These are phyloP conservation scores for Clonostachys solani DNA, from an alignment of 2,329 filamentous ascomycete genomes.

Conservation along the genomic window DNA sequence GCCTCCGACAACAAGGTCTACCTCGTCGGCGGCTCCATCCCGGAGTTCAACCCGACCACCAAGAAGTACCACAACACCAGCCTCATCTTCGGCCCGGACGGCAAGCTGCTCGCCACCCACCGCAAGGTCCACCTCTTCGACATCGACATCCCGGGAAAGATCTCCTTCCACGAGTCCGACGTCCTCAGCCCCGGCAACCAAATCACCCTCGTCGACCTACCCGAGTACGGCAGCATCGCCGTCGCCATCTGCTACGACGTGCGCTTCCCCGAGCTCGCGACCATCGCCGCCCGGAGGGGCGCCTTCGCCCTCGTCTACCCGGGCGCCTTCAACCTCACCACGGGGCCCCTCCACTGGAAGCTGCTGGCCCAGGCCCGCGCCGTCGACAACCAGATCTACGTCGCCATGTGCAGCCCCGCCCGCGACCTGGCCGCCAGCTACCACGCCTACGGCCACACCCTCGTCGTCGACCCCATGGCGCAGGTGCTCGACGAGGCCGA, in stretches of 20 bases:
- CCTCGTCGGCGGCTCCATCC: conserved; percentile 82
- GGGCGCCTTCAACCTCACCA: conserved; percentile 95
- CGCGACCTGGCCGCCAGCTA: conserved; percentile 74
- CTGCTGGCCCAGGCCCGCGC: conserved; percentile 78
- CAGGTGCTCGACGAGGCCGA: conserved; percentile 74
- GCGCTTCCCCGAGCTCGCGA: conserved; percentile 91
- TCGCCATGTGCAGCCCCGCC: conserved; percentile 88
- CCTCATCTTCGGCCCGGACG: conserved; percentile 74
- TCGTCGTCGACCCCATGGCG: conserved; percentile 86
- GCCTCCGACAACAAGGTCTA: conserved; percentile 76
- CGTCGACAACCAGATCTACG: conserved; percentile 91
- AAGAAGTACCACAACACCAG: conserved; percentile 85
- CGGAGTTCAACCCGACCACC: conserved; percentile 61
- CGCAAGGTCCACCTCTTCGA: conserved; percentile 96
- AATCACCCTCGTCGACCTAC: conserved; percentile 79
- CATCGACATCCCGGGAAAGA: conserved; percentile 94
- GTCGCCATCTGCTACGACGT: conserved; percentile 98
- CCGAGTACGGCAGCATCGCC: conserved; percentile 82
- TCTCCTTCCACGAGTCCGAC: conserved; percentile 86
- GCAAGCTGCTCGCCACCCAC: conserved; percentile 79
- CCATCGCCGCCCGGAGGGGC: conserved; percentile 80
- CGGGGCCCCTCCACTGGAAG: conserved; percentile 87
- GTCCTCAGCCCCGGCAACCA: conserved; percentile 82
- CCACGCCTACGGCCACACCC: conserved; percentile 86
- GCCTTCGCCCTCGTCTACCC: conserved; percentile 88